phyloP scores from a whole-genome alignment of 441 rosid genomes.

The Pelargonium australe region DNA sequence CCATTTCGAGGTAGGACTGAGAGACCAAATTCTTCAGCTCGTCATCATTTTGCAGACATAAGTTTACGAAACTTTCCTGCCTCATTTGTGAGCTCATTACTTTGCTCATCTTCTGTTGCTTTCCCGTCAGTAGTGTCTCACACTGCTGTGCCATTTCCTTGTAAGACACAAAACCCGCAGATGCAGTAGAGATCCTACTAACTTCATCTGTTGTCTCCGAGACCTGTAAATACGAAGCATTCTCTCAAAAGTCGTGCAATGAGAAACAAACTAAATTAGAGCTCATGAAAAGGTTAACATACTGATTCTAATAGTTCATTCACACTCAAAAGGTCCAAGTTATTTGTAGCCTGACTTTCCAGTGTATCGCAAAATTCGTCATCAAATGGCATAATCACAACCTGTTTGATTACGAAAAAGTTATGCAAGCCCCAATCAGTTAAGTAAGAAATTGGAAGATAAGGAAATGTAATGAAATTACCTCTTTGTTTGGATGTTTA shows the following conservation, averaged over 20 bases:
- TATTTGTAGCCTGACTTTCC: slow-evolving; percentile 33
- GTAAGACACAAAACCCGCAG: slow-evolving; percentile 49
- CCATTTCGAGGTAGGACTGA: background rate
- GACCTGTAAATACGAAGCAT: slow-evolving; percentile 30
- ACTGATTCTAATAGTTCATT: slow-evolving; percentile 63
- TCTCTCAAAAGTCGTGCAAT: background rate
- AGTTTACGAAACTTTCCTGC: slow-evolving; percentile 31
- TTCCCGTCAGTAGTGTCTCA: slow-evolving; percentile 55
- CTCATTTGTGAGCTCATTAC: slow-evolving; percentile 32
- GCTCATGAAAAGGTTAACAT: slow-evolving; percentile 20
- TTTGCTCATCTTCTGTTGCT: slow-evolving; percentile 56
- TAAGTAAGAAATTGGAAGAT: slow-evolving; percentile 10
- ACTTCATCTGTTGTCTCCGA: slow-evolving; percentile 49
- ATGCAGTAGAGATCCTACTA: slow-evolving; percentile 47
- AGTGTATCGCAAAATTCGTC: slow-evolving; percentile 40
- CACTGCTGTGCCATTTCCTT: slow-evolving; percentile 64
- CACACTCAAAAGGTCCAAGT: slow-evolving; percentile 38
- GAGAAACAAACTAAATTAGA: background rate
- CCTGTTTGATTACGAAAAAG: slow-evolving; percentile 31
- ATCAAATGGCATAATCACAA: slow-evolving; percentile 26
- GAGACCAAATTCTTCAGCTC: slow-evolving; percentile 20
- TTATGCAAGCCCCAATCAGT: slow-evolving; percentile 14
- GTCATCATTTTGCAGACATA: slow-evolving; percentile 7
- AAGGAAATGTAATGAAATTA: slow-evolving; percentile 9
- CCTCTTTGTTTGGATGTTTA: slow-evolving; percentile 28